These are phyloP conservation scores for Nitzschia sp. DNA, from an alignment of 108 stramenopile genomes.

Conservation along the genomic window DNA sequence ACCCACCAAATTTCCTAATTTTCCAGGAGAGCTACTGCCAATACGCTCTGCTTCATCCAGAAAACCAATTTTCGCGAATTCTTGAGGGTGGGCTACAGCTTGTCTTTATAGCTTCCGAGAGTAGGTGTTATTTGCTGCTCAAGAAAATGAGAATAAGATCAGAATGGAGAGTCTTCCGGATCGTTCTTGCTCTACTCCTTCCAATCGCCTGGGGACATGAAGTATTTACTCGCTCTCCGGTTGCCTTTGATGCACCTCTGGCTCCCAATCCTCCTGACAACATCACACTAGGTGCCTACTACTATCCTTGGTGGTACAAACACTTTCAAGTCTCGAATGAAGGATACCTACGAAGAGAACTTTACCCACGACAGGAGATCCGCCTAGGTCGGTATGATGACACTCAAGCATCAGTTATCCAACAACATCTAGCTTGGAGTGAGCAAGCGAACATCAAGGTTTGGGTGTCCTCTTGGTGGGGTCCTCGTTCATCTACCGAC, in stretches of 20 bases:
- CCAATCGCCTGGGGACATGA: not conserved
- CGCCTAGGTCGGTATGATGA: slow-evolving; percentile 48
- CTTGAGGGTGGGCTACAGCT: too few species aligned
- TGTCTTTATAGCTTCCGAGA: too few species aligned
- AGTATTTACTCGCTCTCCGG: not conserved
- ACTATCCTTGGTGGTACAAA: slow-evolving; percentile 48
- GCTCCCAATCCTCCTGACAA: slow-evolving; percentile 3
- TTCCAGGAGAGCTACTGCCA: too few species aligned
- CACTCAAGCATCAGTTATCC: slow-evolving; percentile 33
- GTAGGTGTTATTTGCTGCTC: too few species aligned
- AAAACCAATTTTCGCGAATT: too few species aligned
- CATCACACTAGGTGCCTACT: slow-evolving; percentile 41
- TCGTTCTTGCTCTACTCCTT: not conserved
- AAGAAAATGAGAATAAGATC: too few species aligned
- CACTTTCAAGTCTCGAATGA: slow-evolving; percentile 37
- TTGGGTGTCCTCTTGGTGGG: slow-evolving; percentile 50
- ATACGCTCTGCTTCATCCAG: too few species aligned
- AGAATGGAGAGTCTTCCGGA: too few species aligned
- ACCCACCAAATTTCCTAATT: too few species aligned
- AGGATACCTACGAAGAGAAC: slow-evolving; percentile 34
- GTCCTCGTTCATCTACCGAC: slow-evolving; percentile 27
- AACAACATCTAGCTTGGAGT: slow-evolving; percentile 46
- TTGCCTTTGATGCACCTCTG: not conserved
- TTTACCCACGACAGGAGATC: slow-evolving; percentile 28
- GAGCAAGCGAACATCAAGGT: slow-evolving; percentile 29